phyloP scores from a whole-genome alignment of 164 flowering plant genomes.

The Nymphaea colorata region DNA sequence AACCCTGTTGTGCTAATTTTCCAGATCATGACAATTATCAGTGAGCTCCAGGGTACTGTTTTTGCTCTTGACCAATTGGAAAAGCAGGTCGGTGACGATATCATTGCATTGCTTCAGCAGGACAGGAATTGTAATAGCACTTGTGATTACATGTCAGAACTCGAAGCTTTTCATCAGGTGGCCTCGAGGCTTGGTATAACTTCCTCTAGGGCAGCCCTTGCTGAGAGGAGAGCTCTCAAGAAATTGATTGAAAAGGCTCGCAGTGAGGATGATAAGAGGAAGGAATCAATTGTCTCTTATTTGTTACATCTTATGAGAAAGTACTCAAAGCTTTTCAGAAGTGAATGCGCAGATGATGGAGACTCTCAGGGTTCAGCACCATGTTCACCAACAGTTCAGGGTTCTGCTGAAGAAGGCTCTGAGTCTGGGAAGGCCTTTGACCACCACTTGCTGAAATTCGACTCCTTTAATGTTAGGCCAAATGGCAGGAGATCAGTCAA shows the following conservation, averaged over 20 bases:
- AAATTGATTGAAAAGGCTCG: conserved; percentile 79
- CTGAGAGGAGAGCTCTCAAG: conserved; percentile 90
- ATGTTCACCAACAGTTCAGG: conserved; percentile 79
- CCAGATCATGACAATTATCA: conserved; percentile 69
- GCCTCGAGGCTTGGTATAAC: conserved; percentile 81
- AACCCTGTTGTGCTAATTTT: conserved; percentile 3
- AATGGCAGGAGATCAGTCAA: conserved; percentile 43
- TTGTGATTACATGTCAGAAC: conserved; percentile 54
- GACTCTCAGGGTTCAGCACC: conserved; percentile 98
- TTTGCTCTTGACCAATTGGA: conserved; percentile 69
- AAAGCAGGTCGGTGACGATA: conserved; percentile 92
- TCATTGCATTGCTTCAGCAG: conserved; percentile 80
- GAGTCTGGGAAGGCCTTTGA: conserved; percentile 49
- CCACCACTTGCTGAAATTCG: conserved; percentile 60
- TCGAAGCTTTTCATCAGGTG: conserved; percentile 86
- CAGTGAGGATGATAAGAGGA: conserved; percentile 83
- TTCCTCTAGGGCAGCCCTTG: conserved; percentile 88
- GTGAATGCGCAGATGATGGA: conserved; percentile 80
- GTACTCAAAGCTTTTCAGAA: conserved; percentile 84
- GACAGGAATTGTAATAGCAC: conserved; percentile 51
- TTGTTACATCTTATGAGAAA: conserved; percentile 92
- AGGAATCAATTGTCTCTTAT: conserved; percentile 91
- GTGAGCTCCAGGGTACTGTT: conserved; percentile 50
- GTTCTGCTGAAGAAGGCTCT: conserved; percentile 45
- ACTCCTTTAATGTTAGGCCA: conserved; percentile 72